Evolutionary conservation across 2,329 filamentous ascomycete species (phyloP).

Genomic region (Scedosporium boydii): DNA sequence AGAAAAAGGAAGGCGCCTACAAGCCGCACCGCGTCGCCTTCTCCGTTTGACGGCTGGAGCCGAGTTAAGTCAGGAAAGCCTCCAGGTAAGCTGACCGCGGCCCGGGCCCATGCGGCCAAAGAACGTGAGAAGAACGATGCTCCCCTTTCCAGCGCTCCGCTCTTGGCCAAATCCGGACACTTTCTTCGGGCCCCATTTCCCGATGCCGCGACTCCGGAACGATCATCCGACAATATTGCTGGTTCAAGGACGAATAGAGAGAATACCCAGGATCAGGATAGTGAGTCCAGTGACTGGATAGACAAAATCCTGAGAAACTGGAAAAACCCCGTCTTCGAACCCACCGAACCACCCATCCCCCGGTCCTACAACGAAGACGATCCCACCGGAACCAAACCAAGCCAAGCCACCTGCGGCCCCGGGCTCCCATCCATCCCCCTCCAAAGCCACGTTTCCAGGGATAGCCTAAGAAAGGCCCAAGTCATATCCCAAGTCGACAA

Average conservation of each 20-base stretch:
- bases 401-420: slow-evolving; percentile 10
- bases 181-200: slow-evolving; percentile 10
- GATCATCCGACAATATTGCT: neutral
- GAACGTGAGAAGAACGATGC: neutral
- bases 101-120: neutral
- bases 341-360: slow-evolving; percentile 34
- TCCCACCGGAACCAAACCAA: slow-evolving; percentile 16
- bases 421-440: slow-evolving; percentile 11
- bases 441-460: slow-evolving; percentile 48
- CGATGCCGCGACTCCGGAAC: neutral
- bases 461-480: slow-evolving; percentile 46
- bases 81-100: neutral
- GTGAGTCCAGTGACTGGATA: slow-evolving; percentile 41
- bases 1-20: neutral
- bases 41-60: slow-evolving; percentile 29
- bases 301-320: slow-evolving; percentile 52
- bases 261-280: neutral
- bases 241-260: no score
- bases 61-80: slow-evolving; percentile 16
- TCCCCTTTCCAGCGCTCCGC: neutral
- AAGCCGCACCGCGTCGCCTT: neutral
- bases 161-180: slow-evolving; percentile 8
- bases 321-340: slow-evolving; percentile 68
- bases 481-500: slow-evolving; percentile 76
- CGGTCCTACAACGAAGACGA: slow-evolving; percentile 18